Conservation (phyloP, 192 early-diverging fungal genomes). For the Allomyces macrogynus region DNA sequence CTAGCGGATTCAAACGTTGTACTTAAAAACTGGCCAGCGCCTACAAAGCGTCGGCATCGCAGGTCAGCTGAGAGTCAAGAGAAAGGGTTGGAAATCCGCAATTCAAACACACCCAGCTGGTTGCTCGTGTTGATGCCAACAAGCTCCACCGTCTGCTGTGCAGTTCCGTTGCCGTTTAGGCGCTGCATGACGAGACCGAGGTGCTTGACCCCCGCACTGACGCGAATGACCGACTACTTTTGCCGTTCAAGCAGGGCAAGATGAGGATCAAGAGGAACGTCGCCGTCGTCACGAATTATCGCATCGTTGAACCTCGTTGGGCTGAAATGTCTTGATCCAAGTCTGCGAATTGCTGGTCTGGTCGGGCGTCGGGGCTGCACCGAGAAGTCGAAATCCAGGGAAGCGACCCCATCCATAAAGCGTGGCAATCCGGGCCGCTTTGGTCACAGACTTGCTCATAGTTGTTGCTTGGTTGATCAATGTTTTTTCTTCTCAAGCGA, state of each 20-base stretch:
- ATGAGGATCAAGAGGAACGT: too few relatives aligned
- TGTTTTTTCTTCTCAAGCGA: too few relatives aligned
- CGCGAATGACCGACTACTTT: background rate
- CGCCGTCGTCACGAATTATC: background rate
- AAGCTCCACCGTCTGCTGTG: background rate
- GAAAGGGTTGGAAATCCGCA: background rate
- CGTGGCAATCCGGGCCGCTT: too few relatives aligned
- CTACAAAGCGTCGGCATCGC: too few relatives aligned
- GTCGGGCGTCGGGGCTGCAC: background rate
- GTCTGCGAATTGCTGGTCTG: background rate
- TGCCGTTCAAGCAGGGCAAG: background rate
- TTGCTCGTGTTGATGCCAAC: background rate
- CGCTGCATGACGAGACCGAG: background rate
- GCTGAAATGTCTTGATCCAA: background rate
- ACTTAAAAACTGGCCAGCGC: background rate
- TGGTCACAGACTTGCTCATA: too few relatives aligned
- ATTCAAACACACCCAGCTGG: background rate
- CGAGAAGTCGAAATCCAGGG: background rate
- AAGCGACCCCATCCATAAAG: background rate
- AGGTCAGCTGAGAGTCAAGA: background rate
- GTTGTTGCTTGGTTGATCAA: too few relatives aligned
- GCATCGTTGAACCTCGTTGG: background rate
- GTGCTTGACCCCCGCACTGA: background rate
- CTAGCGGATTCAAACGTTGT: background rate
- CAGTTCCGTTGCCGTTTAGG: background rate